Evolutionary conservation across 768 basidiomycete species (phyloP).

Genomic region (Coprinopsis sp.): DNA sequence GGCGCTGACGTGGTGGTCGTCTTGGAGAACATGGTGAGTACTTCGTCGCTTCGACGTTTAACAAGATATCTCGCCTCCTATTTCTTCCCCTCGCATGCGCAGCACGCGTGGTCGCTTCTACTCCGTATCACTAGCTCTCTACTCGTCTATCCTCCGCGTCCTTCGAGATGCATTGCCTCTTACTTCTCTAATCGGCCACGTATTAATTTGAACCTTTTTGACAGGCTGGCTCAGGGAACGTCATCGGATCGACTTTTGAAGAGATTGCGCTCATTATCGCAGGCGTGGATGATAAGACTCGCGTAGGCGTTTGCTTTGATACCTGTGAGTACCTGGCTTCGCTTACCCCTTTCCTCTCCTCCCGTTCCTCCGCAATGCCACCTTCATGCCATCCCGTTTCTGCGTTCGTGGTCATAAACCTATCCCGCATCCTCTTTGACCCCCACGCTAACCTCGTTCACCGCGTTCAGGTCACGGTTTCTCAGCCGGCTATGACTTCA

Average conservation of each 20-base stretch:
- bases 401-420: neutral
- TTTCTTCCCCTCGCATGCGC: neutral
- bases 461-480: slow-evolving; percentile 61
- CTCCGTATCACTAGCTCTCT: neutral
- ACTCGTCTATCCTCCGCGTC: neutral
- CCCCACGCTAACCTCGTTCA: neutral
- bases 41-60: neutral
- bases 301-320: slow-evolving; percentile 82
- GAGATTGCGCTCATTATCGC: slow-evolving; percentile 68
- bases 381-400: neutral
- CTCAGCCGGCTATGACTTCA: slow-evolving; percentile 80
- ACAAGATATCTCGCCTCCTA: neutral
- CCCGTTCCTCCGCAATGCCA: neutral
- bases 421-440: neutral
- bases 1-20: slow-evolving; percentile 57
- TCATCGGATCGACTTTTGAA: slow-evolving; percentile 67
- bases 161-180: neutral
- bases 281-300: slow-evolving; percentile 62
- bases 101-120: neutral
- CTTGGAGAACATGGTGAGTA: slow-evolving; percentile 70
- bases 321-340: slow-evolving; percentile 60
- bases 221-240: slow-evolving; percentile 76
- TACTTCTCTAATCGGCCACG: neutral
- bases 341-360: neutral
- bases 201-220: neutral